These are phyloP conservation scores for Bonia amplexicaulis DNA, from an alignment of 176 grass and related monocot genomes.

Conservation along the genomic window DNA sequence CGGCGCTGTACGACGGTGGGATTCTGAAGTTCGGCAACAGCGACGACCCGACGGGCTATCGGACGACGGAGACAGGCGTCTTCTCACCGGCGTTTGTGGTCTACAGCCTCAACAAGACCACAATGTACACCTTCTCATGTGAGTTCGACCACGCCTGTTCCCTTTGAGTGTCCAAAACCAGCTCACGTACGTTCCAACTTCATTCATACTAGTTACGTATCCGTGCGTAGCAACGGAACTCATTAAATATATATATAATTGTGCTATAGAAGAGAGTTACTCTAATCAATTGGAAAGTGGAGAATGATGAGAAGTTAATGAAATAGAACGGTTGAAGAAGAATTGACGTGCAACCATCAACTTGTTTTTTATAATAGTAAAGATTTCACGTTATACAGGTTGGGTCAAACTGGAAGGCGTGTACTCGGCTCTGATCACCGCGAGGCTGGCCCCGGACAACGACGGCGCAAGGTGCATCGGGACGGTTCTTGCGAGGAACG, in stretches of 20 bases:
- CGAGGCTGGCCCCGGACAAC: constrained; percentile 67
- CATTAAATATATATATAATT: too few species aligned
- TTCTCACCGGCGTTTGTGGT: constrained; percentile 74
- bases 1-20: constrained; percentile 87
- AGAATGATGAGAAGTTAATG: too few species aligned
- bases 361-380: too few species aligned
- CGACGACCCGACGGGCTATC: constrained; percentile 49
- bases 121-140: constrained; percentile 92
- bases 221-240: too few species aligned
- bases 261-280: too few species aligned
- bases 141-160: constrained; percentile 7
- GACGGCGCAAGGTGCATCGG: constrained; percentile 62
- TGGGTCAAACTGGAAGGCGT: constrained; percentile 77
- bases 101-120: constrained; percentile 67
- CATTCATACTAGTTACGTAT: too few species aligned
- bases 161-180: background rate
- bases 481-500: constrained; percentile 62
- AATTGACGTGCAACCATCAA: too few species aligned
- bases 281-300: too few species aligned
- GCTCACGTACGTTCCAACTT: background rate
- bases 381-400: constrained; percentile 33
- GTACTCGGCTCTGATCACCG: constrained; percentile 57
- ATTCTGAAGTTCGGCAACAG: constrained; percentile 59
- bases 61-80: constrained; percentile 72
- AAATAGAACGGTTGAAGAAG: too few species aligned